Base-by-base conservation (phyloP, 1,139 yeast species). In the Zygoascus hellenicus region DNA sequence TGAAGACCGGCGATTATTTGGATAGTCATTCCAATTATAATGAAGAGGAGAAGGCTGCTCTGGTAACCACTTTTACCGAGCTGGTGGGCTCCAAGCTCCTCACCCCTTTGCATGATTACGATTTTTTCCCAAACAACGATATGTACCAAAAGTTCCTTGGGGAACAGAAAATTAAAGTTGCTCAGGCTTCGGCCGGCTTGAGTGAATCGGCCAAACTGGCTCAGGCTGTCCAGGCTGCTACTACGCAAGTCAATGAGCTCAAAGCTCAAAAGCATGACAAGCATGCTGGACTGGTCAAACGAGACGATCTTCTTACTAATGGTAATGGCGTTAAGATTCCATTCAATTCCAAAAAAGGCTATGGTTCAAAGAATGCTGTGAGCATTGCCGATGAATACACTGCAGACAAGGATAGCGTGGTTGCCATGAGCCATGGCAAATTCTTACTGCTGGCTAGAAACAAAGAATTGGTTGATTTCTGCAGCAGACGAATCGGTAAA, bases 391-490 rank as follows among this genome's bases (percentile, higher is more conserved):
- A 48, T 19, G 42, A 50, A 16, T 48, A 48, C 43, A 41, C 55
- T 6, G 53, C 63, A 10, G 62, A 63, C 39, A 51, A 57, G 2
- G 57, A 62, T 6, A 63, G 82, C 9, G 76, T 83, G 1, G 67
- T 89, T 11, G 71, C 81, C 1, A 74, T 89, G 57, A 83, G 82
- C 58, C 72, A 84, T 49, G 75, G 77, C 31, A 71, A 95, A 55
- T 88, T 77, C 59, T 72, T 84, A 49, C 83, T 88, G 57, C 68
- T 77, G 39, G 73, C 82, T 58, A 75, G 97, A 54, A 75, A 84
- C 13, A 66, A 70, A 37, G 84, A 84, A 52, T 71, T 92, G 28
- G 77, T 73, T 1, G 77, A 77, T 37, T 72, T 85, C 45, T 86
- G 83, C 15, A 73, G 74, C 36, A 80, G 83, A 43, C 74, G 90